phyloP scores from a whole-genome alignment of 768 basidiomycete species.

The Royoungia palumana region DNA sequence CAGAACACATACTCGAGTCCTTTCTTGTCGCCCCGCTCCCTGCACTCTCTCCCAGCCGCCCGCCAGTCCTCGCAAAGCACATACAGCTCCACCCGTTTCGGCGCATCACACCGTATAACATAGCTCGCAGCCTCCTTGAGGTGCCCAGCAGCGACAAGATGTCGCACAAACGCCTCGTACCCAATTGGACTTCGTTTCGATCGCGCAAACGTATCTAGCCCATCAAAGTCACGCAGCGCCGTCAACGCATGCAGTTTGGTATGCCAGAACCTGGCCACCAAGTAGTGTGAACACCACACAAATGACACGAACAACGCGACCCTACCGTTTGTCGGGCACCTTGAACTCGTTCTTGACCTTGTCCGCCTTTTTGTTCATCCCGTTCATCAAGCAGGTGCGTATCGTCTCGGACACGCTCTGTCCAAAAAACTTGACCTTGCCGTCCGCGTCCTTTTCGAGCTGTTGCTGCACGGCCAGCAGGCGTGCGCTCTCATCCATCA shows the following conservation, averaged over 20 bases:
- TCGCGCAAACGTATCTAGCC: conserved; percentile 79
- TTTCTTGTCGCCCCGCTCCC: conserved; percentile 80
- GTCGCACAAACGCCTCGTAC: conserved; percentile 85
- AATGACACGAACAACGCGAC: too few species aligned
- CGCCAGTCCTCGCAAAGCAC: conserved; percentile 90
- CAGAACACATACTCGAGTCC: conserved; percentile 70
- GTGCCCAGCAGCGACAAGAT: conserved; percentile 73
- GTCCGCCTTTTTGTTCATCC: conserved; percentile 84
- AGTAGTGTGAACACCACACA: not conserved
- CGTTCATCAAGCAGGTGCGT: conserved; percentile 68
- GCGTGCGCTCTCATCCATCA: conserved; percentile 82
- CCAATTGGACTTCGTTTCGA: conserved; percentile 92
- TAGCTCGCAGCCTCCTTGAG: conserved; percentile 72
- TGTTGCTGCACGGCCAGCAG: conserved; percentile 82
- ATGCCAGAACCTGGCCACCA: conserved; percentile 78
- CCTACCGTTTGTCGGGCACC: conserved; percentile 90
- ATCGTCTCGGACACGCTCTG: conserved; percentile 87
- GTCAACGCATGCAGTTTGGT: conserved; percentile 83
- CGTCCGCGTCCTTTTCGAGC: conserved; percentile 80
- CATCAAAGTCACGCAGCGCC: conserved; percentile 78
- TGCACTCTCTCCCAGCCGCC: conserved; percentile 83
- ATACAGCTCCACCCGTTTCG: conserved; percentile 81
- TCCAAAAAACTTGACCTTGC: conserved; percentile 78
- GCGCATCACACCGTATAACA: conserved; percentile 81
- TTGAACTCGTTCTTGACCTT: conserved; percentile 87